Evolutionary conservation across 208 protist genomes (phyloP), one percentile per base, ranked within the genome.

Genomic region (Phytomonas francai): DNA sequence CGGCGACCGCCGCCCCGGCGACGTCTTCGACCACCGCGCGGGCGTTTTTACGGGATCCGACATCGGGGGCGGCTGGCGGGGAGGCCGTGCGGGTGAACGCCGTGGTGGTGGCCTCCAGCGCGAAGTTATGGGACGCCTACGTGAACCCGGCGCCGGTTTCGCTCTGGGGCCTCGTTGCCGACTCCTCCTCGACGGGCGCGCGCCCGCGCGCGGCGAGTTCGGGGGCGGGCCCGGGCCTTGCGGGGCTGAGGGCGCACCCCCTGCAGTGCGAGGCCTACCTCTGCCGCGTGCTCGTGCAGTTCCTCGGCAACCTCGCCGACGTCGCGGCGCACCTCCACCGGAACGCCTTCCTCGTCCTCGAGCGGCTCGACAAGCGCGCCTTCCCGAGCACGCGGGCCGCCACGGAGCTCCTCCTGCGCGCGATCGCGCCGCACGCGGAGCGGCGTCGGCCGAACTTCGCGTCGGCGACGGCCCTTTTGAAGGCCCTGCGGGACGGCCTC

Each of bases 241-340:
- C 29, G 34, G 49, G 49, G 64, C 9, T 14, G 0, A 32, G 19
- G 9, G 51, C 25, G 19, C 56, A 45, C 57, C 73, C 79, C 29
- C 56, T 85, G 33, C 87, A 93, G 68, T 59, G 90, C 3, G 84
- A 93, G 60, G 76, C 83, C 25, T 91, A 80, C 63, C 30, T 93
- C 19, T 78, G 63, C 51, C 68, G 77, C 22, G 73, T 79, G 3
- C 68, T 91, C 32, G 70, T 87, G 27, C 77, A 87, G 39, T 49
- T 89, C 0, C 72, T 94, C 27, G 57, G 74, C 12, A 70, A 87
- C 63, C 68, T 81, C 30, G 49, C 60, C 27, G 86, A 90, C 45
- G 70, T 90, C 22, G 71, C 78, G 2, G 27, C 74, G 25, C 86
- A 89, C 66, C 73, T 84, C 4, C 84, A 91, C 39, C 85, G 88